Conservation (phyloP, 2,329 filamentous ascomycete species). For the Mycogone perniciosa region DNA sequence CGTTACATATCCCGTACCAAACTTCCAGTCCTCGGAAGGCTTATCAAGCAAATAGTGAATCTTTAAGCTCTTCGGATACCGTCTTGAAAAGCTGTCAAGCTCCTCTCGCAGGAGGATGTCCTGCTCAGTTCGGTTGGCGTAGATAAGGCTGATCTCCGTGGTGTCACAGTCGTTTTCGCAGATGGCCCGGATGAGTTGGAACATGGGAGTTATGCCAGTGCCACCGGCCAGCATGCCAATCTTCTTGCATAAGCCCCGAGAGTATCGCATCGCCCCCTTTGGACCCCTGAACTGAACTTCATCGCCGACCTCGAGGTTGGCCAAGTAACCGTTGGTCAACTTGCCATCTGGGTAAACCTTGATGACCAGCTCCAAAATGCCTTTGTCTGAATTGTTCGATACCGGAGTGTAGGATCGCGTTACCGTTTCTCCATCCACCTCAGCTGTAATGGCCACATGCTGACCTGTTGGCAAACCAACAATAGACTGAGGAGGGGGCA, state of each 20-base stretch:
- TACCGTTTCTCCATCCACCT: conserved; percentile 39
- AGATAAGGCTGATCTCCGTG: conserved; percentile 51
- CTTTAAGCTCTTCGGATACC: conserved; percentile 48
- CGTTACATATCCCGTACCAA: conserved; percentile 45
- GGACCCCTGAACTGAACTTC: conserved; percentile 47
- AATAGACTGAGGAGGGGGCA: conserved; percentile 38
- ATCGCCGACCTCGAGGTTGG: conserved; percentile 41
- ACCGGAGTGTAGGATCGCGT: conserved; percentile 49
- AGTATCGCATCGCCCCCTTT: conserved; percentile 51
- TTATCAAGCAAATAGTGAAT: conserved; percentile 50
- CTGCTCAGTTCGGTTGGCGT: conserved; percentile 51
- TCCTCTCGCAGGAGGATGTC: conserved; percentile 54
- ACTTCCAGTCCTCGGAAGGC: conserved; percentile 40
- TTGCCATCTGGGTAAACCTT: conserved; percentile 45
- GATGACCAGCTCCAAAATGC: conserved; percentile 44
- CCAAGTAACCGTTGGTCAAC: conserved; percentile 43
- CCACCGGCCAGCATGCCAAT: conserved; percentile 27
- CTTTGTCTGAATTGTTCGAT: conserved; percentile 44
- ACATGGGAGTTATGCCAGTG: conserved; percentile 31
- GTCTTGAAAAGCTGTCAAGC: conserved; percentile 46
- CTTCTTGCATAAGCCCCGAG: conserved; percentile 29
- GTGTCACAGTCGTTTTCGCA: conserved; percentile 54
- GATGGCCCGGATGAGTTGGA: conserved; percentile 56
- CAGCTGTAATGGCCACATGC: conserved; percentile 47
- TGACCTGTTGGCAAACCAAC: conserved; percentile 52